Percentiles rank a stretch among this genome's conserved stretches.
These are phyloP conservation scores for Diaporthe humulicola DNA, from an alignment of 2,329 filamentous ascomycete species.

Conservation along the genomic window DNA sequence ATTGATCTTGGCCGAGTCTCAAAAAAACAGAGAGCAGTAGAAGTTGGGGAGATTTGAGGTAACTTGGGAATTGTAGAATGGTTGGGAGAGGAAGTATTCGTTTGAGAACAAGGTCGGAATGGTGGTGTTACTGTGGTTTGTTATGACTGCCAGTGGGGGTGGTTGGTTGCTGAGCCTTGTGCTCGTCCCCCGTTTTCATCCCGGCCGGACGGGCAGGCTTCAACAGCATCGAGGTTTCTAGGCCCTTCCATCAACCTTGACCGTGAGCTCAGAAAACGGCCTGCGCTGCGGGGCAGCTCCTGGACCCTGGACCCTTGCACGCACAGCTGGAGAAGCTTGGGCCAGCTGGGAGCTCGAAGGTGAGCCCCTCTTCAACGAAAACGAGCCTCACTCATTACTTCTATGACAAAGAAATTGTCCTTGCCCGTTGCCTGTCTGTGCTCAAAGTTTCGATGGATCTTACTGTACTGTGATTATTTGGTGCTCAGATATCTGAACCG, in stretches of 20 bases:
- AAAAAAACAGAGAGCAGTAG: neutral
- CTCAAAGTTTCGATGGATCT: neutral
- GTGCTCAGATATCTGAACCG: neutral
- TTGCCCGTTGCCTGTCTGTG: neutral
- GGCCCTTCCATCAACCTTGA: constrained; percentile 38
- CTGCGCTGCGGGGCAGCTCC: constrained; percentile 28
- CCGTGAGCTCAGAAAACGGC: constrained; percentile 27
- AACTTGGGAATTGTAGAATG: neutral
- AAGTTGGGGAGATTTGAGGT: neutral
- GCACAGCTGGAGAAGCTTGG: constrained; percentile 13
- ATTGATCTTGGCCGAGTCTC: neutral
- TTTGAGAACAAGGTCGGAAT: neutral
- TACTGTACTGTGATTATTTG: neutral
- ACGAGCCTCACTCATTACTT: too few species aligned
- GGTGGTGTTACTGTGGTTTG: neutral
- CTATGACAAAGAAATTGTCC: too few species aligned
- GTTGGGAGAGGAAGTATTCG: neutral
- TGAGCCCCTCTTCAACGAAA: too few species aligned
- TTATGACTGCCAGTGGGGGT: constrained; percentile 7
- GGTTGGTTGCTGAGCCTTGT: constrained; percentile 16
- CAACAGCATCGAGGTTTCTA: constrained; percentile 39
- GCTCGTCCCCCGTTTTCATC: constrained; percentile 29
- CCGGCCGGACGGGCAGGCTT: constrained; percentile 20
- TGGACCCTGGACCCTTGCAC: constrained; percentile 16
- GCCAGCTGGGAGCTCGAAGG: neutral